Percentiles rank a stretch among this genome's conserved stretches.
phyloP scores from a whole-genome alignment of 441 rosid species.

The Aquilaria agallochum region DNA sequence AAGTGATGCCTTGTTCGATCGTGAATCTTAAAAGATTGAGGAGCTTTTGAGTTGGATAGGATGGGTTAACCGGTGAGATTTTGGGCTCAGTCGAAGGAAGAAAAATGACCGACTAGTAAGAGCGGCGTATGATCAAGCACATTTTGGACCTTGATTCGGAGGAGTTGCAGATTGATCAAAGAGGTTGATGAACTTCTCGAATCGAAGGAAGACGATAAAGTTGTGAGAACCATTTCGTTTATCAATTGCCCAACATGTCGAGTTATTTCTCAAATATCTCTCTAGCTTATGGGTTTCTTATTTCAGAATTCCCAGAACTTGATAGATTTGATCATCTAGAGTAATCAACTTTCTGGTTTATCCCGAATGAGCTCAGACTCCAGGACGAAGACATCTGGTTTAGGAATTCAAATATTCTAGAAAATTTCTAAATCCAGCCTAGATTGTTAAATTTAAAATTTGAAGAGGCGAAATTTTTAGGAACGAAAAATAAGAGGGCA shows the following conservation, averaged over 20 bases:
- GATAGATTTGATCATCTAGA: constrained; percentile 66
- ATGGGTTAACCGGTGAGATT: constrained; percentile 55
- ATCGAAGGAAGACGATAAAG: constrained; percentile 49
- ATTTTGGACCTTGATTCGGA: constrained; percentile 81
- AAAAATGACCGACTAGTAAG: constrained; percentile 42
- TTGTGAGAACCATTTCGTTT: constrained; percentile 19
- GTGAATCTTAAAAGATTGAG: constrained; percentile 63
- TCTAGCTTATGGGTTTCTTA: neutral
- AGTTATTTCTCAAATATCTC: neutral
- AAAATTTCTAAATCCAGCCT: too few species aligned
- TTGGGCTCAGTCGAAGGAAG: neutral
- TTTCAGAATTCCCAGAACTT: constrained; percentile 37
- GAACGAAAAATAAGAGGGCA: too few species aligned
- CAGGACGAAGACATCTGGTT: too few species aligned
- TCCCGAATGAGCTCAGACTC: constrained; percentile 60
- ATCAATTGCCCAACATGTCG: neutral
- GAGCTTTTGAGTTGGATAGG: constrained; percentile 80
- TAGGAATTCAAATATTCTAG: too few species aligned
- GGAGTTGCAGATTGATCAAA: constrained; percentile 63
- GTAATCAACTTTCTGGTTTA: constrained; percentile 59
- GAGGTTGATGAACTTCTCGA: constrained; percentile 58
- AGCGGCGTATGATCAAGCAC: constrained; percentile 80
- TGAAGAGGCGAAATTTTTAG: too few species aligned
- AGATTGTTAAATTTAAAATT: too few species aligned
- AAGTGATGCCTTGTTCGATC: constrained; percentile 62